Evolutionary conservation across 1,284 basidiomycete species (phyloP), one percentile per base, ranked within the genome.

Genomic region (Volvariella surrecta): DNA sequence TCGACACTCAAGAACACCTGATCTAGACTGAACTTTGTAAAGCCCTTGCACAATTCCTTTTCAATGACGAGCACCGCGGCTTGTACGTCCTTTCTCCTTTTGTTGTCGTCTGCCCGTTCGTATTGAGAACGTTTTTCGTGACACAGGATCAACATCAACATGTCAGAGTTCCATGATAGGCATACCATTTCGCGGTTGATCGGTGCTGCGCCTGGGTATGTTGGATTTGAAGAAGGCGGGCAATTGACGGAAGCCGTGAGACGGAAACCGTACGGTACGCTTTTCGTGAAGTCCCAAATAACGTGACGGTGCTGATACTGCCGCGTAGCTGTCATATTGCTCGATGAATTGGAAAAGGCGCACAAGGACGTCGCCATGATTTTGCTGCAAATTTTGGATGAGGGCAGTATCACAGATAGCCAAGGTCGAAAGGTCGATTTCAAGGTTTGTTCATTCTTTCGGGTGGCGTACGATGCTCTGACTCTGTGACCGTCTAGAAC

Each of bases 291-390:
- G 17, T 8, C n/a, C n/a, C n/a, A n/a, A n/a, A n/a, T n/a, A n/a
- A n/a, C 6, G 28, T 28, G 2, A 13, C 31, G 32, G 2, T 24
- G 17, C 39, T 55, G 39, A 51, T 22, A 21, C 30, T 9, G 37
- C 22, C 19, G 19, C 38, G 19, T 10, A 86, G 85, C 84, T 34
- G 82, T 90, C 3, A 74, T 90, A 31, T 64, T 90, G 39, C 69
- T 91, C 35, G 91, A 95, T 55, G 91, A 94, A 60, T 76, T 95
- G 28, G 92, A 95, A 63, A 94, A 95, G 61, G 91, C 90, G 1
- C 89, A 92, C 61, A 89, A 85, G 71, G 91, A 93, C 53, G 90
- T 96, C 19, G 76, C 87, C 1, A 89, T 94, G 78, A 89, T 95
- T 47, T 69, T 96, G 10, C 72, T 97, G 2, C 93, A 96, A 60